Evolutionary conservation across 2,329 filamentous ascomycete species (phyloP).

Genomic region (Alternaria arbusti): DNA sequence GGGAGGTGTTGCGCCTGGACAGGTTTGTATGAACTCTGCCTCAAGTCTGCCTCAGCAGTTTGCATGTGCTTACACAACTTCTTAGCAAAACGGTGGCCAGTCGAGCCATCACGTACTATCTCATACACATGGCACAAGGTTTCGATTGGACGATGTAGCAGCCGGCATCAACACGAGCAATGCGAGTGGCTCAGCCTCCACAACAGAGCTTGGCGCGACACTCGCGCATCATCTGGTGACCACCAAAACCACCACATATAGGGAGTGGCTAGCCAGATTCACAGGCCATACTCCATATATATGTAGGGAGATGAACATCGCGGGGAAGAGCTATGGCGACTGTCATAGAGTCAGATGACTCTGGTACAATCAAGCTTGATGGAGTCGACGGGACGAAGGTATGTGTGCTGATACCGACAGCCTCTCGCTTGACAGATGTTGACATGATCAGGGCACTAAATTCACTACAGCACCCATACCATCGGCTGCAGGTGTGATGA

Average conservation of each 20-base stretch:
- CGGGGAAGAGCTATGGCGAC: not conserved
- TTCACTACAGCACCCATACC: not conserved
- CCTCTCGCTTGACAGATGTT: not conserved
- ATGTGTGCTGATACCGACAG: not conserved
- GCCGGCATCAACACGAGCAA: conserved; percentile 17
- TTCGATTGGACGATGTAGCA: not conserved
- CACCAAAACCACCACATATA: not conserved
- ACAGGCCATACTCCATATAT: not conserved
- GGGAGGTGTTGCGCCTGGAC: not conserved
- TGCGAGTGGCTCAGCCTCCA: conserved; percentile 23
- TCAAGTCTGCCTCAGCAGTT: not conserved
- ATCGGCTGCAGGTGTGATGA: not conserved
- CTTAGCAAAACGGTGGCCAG: not conserved
- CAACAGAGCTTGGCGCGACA: conserved; percentile 15
- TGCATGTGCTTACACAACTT: not conserved
- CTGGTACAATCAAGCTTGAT: not conserved
- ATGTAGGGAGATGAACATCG: not conserved
- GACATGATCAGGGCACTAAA: not conserved
- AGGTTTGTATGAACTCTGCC: not conserved
- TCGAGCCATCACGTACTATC: not conserved
- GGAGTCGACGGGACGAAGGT: not conserved
- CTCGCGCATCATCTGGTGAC: not conserved
- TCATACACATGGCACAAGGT: not conserved
- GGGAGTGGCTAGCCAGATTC: not conserved
- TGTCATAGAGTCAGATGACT: not conserved